Evolutionary conservation across 2,329 filamentous ascomycete species (phyloP).

Genomic region (Colletotrichum cuscutae): DNA sequence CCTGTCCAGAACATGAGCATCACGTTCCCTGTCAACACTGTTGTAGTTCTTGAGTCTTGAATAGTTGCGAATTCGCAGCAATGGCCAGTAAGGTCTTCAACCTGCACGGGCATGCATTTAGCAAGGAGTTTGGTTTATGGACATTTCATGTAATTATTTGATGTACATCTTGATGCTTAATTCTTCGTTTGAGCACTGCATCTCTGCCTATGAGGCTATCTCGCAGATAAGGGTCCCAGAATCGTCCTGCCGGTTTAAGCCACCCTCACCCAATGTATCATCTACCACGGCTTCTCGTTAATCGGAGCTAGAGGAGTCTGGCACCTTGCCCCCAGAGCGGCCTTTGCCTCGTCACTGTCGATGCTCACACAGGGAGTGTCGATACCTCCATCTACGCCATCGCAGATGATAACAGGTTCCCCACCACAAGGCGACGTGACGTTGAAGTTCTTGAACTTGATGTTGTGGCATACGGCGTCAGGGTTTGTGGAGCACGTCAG

Average conservation of each 20-base stretch:
- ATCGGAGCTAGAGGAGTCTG: conserved; percentile 22
- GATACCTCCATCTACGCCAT: conserved; percentile 53
- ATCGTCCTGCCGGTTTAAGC: too few relatives aligned
- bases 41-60: neutral
- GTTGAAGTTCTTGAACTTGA: conserved; percentile 64
- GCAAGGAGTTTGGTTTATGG: neutral
- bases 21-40: neutral
- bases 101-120: neutral
- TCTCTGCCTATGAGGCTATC: too few relatives aligned
- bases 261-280: neutral
- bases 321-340: conserved; percentile 26
- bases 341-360: conserved; percentile 24
- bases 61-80: neutral
- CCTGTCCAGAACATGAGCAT: conserved; percentile 2
- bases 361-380: conserved; percentile 44
- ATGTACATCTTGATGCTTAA: neutral
- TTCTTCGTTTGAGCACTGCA: neutral
- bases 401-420: conserved; percentile 59
- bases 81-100: neutral
- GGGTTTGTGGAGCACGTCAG: conserved; percentile 64
- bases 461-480: conserved; percentile 65
- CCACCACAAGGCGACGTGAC: conserved; percentile 60
- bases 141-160: neutral
- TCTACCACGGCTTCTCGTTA: conserved; percentile 15
- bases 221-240: neutral